These are phyloP conservation scores for Candida piceae DNA, from an alignment of 805 yeast species.

Conservation along the genomic window DNA sequence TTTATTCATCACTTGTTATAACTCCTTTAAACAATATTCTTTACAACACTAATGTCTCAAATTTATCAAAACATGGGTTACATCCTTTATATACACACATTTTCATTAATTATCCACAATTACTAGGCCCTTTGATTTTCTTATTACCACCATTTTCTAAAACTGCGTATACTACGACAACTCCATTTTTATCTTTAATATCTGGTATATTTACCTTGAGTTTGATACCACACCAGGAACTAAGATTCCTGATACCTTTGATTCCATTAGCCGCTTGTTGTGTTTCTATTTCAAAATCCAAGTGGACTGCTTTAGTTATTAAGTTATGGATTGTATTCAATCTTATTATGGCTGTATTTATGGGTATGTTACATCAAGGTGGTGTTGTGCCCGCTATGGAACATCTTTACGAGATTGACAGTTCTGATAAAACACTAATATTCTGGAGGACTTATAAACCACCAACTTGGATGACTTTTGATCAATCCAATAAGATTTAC, in stretches of 20 bases:
- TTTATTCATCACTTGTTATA: constrained; percentile 35
- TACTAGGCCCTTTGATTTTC: constrained; percentile 70
- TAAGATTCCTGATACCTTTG: constrained; percentile 78
- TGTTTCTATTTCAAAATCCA: constrained; percentile 23
- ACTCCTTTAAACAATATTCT: constrained; percentile 74
- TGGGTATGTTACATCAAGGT: constrained; percentile 87
- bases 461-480: constrained; percentile 68
- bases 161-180: constrained; percentile 37
- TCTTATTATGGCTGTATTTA: constrained; percentile 47
- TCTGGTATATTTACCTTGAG: constrained; percentile 66
- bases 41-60: constrained; percentile 58
- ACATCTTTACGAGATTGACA: constrained; percentile 25
- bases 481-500: constrained; percentile 3
- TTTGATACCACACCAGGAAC: constrained; percentile 84
- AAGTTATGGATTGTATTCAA: constrained; percentile 64
- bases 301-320: constrained; percentile 22
- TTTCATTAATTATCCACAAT: constrained; percentile 68
- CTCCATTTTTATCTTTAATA: constrained; percentile 54
- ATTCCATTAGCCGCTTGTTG: constrained; percentile 66
- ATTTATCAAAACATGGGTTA: constrained; percentile 74
- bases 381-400: constrained; percentile 73
- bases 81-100: constrained; percentile 77
- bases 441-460: constrained; percentile 97
- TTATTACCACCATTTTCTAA: constrained; percentile 39
- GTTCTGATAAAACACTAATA: constrained; percentile 39